Base-by-base conservation (phyloP, 345 rosid genomes). In the Pseudoturritis turrita region DNA sequence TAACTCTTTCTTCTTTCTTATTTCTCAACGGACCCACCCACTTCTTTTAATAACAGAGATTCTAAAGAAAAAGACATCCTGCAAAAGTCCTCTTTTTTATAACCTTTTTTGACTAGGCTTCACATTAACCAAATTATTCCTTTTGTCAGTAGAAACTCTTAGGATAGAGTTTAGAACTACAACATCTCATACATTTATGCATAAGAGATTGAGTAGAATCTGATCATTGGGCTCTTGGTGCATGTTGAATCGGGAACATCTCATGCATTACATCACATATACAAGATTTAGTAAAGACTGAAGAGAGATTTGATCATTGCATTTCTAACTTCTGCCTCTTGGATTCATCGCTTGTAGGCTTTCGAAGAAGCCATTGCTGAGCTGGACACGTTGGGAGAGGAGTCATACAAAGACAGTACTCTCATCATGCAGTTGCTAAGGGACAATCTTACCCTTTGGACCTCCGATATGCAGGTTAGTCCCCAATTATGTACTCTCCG, bases 341-440 rank as follows among this genome's bases (percentile, higher is more conserved):
- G 43, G 37, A 56, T 31, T 49, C 17, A 31, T 46, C 35, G 39
- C 10, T 17, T 46, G 18, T 71, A 86, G 93, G 88, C 90, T 41
- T 88, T 84, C 23, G 90, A 86, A 71, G 88, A 88, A 78, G 87
- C 91, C 65, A 86, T 88, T 51, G 88, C 90, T 56, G 89, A 86
- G 82, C 71, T 86, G 55, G 90, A 86, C 71, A 83, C 87, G 1
- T 74, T 86, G 76, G 87, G 86, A 53, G 89, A 83, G 74, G 89
- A 84, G 45, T 88, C 88, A 25, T 83, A 84, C 83, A 84, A 86
- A 50, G 89, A 82, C 68, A 86, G 86, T 79, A 81, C 90, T 73
- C 81, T 82, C 31, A 84, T 86, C 83, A 83, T 88, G 87, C 88
- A 84, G 79, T 79, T 83, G 66, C 82, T 83, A 10, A 78, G 92